These are phyloP conservation scores for Maudiozyma serrabonitensis DNA, from an alignment of 805 yeast species.

Conservation along the genomic window DNA sequence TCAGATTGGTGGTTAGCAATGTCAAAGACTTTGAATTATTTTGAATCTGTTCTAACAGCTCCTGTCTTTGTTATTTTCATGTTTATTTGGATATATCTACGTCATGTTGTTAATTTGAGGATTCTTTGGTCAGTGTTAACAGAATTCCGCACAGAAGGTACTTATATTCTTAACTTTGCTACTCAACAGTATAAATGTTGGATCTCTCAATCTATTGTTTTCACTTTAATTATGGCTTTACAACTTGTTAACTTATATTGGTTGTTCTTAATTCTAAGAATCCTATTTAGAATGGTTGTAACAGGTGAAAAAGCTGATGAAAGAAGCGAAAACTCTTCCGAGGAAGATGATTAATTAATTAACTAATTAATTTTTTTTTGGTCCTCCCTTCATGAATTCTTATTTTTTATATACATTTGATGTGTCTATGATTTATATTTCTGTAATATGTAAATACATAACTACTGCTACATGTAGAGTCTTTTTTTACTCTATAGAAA, in stretches of 20 bases:
- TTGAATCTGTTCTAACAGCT: conserved; percentile 54
- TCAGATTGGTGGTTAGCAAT: conserved; percentile 84
- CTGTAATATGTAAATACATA: neutral
- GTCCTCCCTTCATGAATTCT: neutral
- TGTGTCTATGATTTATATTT: neutral
- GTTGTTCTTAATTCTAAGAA: conserved; percentile 73
- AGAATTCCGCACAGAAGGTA: conserved; percentile 80
- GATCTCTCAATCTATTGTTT: conserved; percentile 88
- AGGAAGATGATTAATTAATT: conserved; percentile 4
- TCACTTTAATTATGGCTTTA: conserved; percentile 62
- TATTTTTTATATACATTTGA: neutral
- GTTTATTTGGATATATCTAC: conserved; percentile 70
- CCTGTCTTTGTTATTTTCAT: conserved; percentile 65
- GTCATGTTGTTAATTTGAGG: conserved; percentile 76
- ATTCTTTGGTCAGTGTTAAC: conserved; percentile 83
- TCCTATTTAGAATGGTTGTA: conserved; percentile 53
- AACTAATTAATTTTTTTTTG: neutral
- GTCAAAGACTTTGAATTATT: conserved; percentile 77
- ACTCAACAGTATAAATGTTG: conserved; percentile 94
- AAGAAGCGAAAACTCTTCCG: conserved; percentile 68
- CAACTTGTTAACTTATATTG: conserved; percentile 84
- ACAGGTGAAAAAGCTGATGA: conserved; percentile 64
- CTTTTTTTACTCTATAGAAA: neutral
- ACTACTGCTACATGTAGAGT: neutral
- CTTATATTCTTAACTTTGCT: conserved; percentile 68